phyloP scores from a whole-genome alignment of 306 rosid species.

The Vicia villosa region DNA sequence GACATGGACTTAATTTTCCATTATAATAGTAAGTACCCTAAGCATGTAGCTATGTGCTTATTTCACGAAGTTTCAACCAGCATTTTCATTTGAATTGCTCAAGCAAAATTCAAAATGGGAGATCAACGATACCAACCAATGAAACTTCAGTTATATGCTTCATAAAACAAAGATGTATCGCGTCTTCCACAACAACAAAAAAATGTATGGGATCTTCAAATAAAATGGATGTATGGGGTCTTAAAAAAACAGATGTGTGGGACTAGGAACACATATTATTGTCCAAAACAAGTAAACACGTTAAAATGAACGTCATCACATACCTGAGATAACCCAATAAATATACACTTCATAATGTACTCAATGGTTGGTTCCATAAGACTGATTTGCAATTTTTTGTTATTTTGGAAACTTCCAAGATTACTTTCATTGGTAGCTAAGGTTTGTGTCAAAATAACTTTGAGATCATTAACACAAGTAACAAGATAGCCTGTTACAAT shows the following conservation, averaged over 20 bases:
- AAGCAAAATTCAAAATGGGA: slow-evolving; percentile 13
- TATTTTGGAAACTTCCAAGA: slow-evolving; percentile 36
- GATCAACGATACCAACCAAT: slow-evolving; percentile 24
- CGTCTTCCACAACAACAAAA: not conserved
- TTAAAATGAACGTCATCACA: slow-evolving; percentile 31
- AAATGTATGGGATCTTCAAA: slow-evolving; percentile 2
- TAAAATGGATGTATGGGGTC: slow-evolving; percentile 5
- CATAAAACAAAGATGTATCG: no score
- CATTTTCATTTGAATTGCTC: slow-evolving; percentile 15
- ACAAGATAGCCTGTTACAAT: slow-evolving; percentile 72
- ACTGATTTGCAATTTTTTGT: slow-evolving; percentile 56
- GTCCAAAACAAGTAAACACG: slow-evolving; percentile 25
- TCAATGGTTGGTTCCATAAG: slow-evolving; percentile 90
- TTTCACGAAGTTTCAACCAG: slow-evolving; percentile 18
- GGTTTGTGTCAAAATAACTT: slow-evolving; percentile 50
- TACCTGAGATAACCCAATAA: slow-evolving; percentile 76
- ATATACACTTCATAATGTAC: slow-evolving; percentile 70
- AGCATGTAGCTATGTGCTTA: slow-evolving; percentile 28
- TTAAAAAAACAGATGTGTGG: slow-evolving; percentile 11
- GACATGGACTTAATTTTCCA: slow-evolving; percentile 11
- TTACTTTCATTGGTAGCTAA: slow-evolving; percentile 50
- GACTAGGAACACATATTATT: slow-evolving; percentile 13
- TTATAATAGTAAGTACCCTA: slow-evolving; percentile 35
- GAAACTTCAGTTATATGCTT: no score
- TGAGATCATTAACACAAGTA: slow-evolving; percentile 70